Evolutionary conservation across 2,329 filamentous ascomycete species (phyloP).

Genomic region (Parafenestella ontariensis): DNA sequence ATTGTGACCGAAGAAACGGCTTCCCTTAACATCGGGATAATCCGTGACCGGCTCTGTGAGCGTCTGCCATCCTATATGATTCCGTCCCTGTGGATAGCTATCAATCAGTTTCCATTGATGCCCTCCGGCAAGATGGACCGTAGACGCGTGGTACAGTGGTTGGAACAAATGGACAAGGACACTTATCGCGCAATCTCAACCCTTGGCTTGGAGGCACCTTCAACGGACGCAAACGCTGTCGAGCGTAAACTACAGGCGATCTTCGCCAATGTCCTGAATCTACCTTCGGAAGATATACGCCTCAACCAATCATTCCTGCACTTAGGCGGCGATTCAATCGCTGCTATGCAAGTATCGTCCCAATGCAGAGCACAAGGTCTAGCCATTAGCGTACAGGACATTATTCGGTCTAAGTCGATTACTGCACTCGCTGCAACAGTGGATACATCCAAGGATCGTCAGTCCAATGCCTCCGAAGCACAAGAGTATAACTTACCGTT

Average conservation of each 20-base stretch:
- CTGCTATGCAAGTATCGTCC: constrained; percentile 46
- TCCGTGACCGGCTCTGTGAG: constrained; percentile 39
- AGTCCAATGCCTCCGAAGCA: not conserved
- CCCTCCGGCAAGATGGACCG: constrained; percentile 44
- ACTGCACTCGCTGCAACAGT: constrained; percentile 31
- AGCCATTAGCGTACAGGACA: constrained; percentile 41
- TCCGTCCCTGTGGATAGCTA: constrained; percentile 40
- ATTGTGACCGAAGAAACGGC: constrained; percentile 31
- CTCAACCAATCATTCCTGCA: constrained; percentile 45
- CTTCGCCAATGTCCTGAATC: constrained; percentile 40
- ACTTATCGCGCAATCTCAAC: constrained; percentile 37
- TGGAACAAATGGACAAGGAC: constrained; percentile 38
- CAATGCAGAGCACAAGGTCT: constrained; percentile 40
- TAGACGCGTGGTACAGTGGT: constrained; percentile 36
- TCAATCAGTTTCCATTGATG: constrained; percentile 39
- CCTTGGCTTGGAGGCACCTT: constrained; percentile 23
- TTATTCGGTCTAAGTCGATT: constrained; percentile 44
- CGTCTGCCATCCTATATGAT: constrained; percentile 45
- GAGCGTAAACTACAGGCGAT: constrained; percentile 40
- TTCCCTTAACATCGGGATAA: constrained; percentile 27
- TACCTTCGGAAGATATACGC: constrained; percentile 34
- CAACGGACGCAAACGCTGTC: constrained; percentile 19
- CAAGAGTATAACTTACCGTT: constrained; percentile 35
- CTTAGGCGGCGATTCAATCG: constrained; percentile 46
- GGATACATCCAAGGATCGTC: constrained; percentile 14